Evolutionary conservation across 176 grass and related monocot genomes (phyloP).

Genomic region (Oryza meridionalis): DNA sequence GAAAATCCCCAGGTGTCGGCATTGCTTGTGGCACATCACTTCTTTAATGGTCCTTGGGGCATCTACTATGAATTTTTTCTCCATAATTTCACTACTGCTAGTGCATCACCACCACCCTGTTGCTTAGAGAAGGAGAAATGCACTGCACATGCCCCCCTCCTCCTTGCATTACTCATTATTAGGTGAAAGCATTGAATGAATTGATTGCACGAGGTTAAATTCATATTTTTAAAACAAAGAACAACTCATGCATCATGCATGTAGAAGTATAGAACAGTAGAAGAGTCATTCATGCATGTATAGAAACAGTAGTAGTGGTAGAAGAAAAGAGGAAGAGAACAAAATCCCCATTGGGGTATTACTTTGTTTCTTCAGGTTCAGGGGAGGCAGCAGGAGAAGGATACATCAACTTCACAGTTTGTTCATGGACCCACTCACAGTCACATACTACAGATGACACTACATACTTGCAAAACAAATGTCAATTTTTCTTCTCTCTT

Average conservation of each 20-base stretch:
- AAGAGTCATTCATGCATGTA: neutral
- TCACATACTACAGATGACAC: conserved; percentile 42
- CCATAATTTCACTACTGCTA: neutral
- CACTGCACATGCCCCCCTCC: conserved; percentile 22
- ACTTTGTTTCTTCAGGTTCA: conserved; percentile 41
- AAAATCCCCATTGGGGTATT: conserved; percentile 46
- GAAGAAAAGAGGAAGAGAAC: conserved; percentile 17
- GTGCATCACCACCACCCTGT: neutral
- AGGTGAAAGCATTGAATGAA: conserved; percentile 36
- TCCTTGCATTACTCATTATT: conserved; percentile 28
- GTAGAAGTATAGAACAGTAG: conserved; percentile 6
- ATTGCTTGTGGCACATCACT: conserved; percentile 45
- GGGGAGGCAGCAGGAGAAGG: conserved; percentile 22
- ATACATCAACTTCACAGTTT: conserved; percentile 45
- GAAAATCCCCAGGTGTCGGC: conserved; percentile 74
- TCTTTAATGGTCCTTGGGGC: conserved; percentile 40
- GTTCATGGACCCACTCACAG: conserved; percentile 55
- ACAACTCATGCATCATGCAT: neutral
- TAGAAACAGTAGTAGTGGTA: conserved; percentile 18
- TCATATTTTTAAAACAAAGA: neutral
- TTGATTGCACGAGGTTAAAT: neutral
- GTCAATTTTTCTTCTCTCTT: neutral
- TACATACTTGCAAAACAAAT: conserved; percentile 42
- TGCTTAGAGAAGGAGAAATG: conserved; percentile 32
- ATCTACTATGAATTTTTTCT: conserved; percentile 34